Base-by-base conservation (phyloP, 2,329 filamentous ascomycete genomes). In the Nothopassalora personata region DNA sequence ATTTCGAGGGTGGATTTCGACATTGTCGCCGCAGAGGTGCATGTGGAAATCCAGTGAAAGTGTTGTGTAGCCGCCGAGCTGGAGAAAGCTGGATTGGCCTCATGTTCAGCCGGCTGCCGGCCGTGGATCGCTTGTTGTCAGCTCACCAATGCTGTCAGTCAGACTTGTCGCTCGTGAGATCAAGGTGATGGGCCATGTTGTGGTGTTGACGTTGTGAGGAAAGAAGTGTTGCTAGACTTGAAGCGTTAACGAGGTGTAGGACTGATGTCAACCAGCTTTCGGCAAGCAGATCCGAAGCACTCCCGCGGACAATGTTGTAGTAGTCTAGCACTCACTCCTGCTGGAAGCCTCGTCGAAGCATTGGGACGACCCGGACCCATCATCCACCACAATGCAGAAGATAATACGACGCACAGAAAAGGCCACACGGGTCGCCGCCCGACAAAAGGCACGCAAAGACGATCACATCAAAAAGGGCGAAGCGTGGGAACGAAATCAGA, bases 401-500 rank as follows among this genome's bases (percentile, higher is more conserved):
- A 54, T 64, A 5, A 52, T 61, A 53, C 55, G 59, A 31, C 63
- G 63, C 19, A 53, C 61, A 7, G 54, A 57, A 6, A 54, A 36
- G 52, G 58, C 63, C n/a, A 52, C 52, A n/a, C 55, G 56, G n/a
- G 33, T 51, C 11, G 30, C 47, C 4, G 57, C 56, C 11, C 60
- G 60, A 15, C 57, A 56, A 36, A 59, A 58, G 31, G 43, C 49
- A 34, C 61, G 58, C 43, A 49, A 30, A 15, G 39, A 55, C 18
- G 53, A 54, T 18, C 39, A 57, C n/a, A 47, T 52, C 51, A 43
- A 63, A 45, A 63, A 63, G 46, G 66, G 66, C 49, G 66, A 73
- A 54, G 67, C 65, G 54, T 73, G 65, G 65, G 64, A 70, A 13
- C 66, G 68, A 58, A 71, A 68, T 58, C 67, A 72, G 50, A 59